These are phyloP conservation scores for Exsudoporus frostii DNA, from an alignment of 768 basidiomycete species.

Conservation along the genomic window DNA sequence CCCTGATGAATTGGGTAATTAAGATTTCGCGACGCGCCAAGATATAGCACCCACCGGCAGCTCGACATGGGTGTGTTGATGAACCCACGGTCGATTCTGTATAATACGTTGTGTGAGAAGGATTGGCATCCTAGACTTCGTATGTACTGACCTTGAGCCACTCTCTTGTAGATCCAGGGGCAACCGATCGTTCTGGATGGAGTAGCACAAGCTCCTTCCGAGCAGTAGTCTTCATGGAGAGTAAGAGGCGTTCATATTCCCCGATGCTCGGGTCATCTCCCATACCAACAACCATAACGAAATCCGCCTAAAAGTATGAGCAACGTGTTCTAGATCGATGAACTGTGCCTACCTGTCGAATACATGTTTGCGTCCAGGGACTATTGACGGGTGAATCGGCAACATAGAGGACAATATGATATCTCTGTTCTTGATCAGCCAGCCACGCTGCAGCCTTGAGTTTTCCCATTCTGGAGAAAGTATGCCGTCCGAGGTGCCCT, in stretches of 20 bases:
- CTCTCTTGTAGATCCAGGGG: slow-evolving; percentile 87
- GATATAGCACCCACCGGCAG: slow-evolving; percentile 54
- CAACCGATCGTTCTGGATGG: slow-evolving; percentile 86
- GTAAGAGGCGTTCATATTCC: slow-evolving; percentile 89
- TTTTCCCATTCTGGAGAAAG: slow-evolving; percentile 95
- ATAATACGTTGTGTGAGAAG: slow-evolving; percentile 2
- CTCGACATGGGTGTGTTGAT: slow-evolving; percentile 95
- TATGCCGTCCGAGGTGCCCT: slow-evolving; percentile 87
- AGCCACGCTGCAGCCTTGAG: slow-evolving; percentile 91
- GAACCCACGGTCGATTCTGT: slow-evolving; percentile 92
- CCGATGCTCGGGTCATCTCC: slow-evolving; percentile 89
- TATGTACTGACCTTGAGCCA: slow-evolving; percentile 78
- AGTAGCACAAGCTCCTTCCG: slow-evolving; percentile 93
- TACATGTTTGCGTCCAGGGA: slow-evolving; percentile 98
- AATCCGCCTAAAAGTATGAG: slow-evolving; percentile 65
- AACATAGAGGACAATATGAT: slow-evolving; percentile 90
- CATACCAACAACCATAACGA: slow-evolving; percentile 90
- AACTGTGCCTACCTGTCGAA: slow-evolving; percentile 66
- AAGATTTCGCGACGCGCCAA: not conserved
- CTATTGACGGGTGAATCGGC: slow-evolving; percentile 93
- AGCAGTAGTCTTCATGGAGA: slow-evolving; percentile 98
- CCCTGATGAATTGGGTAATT: slow-evolving; percentile 47
- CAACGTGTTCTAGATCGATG: slow-evolving; percentile 1
- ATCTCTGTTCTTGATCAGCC: slow-evolving; percentile 92
- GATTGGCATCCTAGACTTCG: not conserved